Percentiles rank a stretch among this genome's conserved stretches.
phyloP scores from a whole-genome alignment of 805 yeast genomes.

The Sugiyamaella marilandica region DNA sequence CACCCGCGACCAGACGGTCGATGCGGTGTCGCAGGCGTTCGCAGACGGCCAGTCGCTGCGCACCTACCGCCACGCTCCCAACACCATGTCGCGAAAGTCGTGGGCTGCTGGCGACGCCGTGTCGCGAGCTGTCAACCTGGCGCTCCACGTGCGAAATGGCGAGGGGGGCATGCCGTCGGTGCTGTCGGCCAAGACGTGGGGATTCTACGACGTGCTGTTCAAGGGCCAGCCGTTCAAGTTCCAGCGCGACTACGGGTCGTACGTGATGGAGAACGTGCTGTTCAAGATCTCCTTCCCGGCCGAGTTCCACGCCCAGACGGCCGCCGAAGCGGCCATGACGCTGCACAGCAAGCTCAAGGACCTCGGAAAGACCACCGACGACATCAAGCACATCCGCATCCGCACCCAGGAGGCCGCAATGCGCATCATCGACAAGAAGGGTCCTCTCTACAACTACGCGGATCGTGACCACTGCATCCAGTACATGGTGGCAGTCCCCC shows the following conservation, averaged over 20 bases:
- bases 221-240: conserved; percentile 48
- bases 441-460: conserved; percentile 58
- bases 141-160: conserved; percentile 48
- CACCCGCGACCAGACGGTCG: conserved; percentile 46
- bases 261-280: conserved; percentile 59
- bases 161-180: conserved; percentile 55
- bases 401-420: conserved; percentile 59
- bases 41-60: conserved; percentile 57
- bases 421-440: conserved; percentile 55
- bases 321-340: conserved; percentile 53
- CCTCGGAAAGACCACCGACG: conserved; percentile 43
- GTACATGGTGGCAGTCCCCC: conserved; percentile 57
- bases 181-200: conserved; percentile 56
- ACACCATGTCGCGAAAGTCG: conserved; percentile 57
- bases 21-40: conserved; percentile 55
- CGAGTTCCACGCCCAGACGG: conserved; percentile 63
- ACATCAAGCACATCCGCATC: conserved; percentile 46
- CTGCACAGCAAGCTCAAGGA: conserved; percentile 36
- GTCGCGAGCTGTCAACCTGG: conserved; percentile 54
- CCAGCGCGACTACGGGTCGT: conserved; percentile 51
- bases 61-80: conserved; percentile 61
- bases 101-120: conserved; percentile 69
- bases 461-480: conserved; percentile 64
- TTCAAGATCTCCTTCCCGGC: conserved; percentile 63
- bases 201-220: conserved; percentile 58